phyloP scores from a whole-genome alignment of 2,329 filamentous ascomycete species.

The Penicillium sp. region DNA sequence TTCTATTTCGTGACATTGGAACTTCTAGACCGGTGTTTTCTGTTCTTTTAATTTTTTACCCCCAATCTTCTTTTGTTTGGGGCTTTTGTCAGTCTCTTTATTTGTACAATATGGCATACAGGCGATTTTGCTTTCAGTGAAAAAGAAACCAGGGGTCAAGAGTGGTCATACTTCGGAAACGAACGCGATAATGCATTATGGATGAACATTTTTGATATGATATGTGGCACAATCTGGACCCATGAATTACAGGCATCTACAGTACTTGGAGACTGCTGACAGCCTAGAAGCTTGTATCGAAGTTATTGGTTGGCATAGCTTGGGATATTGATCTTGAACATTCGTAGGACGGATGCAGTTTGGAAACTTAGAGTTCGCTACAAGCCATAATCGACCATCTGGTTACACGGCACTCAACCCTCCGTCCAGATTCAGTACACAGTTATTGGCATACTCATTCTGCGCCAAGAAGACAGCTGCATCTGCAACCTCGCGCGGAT shows the following conservation, averaged over 20 bases:
- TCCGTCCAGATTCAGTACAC: conserved; percentile 81
- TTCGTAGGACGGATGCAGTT: too few relatives aligned
- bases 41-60: too few relatives aligned
- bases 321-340: too few relatives aligned
- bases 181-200: neutral
- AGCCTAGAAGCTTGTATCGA: too few relatives aligned
- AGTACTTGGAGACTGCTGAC: too few relatives aligned
- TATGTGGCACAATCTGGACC: too few relatives aligned
- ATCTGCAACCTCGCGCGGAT: conserved; percentile 73
- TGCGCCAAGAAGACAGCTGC: conserved; percentile 75
- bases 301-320: too few relatives aligned
- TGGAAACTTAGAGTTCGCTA: too few relatives aligned
- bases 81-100: conserved; percentile 2
- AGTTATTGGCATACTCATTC: conserved; percentile 85
- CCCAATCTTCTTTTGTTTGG: neutral
- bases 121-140: conserved; percentile 6
- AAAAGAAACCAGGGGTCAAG: neutral
- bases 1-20: neutral
- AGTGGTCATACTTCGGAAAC: neutral
- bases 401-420: conserved; percentile 68
- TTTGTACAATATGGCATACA: conserved; percentile 21
- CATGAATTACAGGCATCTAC: too few relatives aligned
- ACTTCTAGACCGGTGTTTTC: too few relatives aligned
- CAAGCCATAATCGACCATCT: too few relatives aligned
- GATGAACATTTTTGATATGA: neutral